Percentiles rank a stretch among this genome's conserved stretches.
phyloP scores from a whole-genome alignment of 1,139 yeast species.

The Arxiozyma heterogenica region DNA sequence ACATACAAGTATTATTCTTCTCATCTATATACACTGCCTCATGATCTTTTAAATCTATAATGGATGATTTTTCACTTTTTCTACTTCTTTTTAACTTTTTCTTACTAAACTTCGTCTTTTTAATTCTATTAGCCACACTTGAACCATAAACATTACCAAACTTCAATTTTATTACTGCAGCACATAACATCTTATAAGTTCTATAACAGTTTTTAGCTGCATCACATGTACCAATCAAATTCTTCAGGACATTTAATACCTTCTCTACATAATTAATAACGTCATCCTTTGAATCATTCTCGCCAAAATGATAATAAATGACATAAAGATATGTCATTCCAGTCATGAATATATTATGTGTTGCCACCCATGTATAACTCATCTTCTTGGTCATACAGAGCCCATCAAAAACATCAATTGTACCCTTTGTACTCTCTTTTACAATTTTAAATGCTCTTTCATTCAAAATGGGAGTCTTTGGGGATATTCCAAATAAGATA shows the following conservation, averaged over 20 bases:
- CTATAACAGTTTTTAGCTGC: constrained; percentile 69
- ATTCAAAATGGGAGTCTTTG: constrained; percentile 50
- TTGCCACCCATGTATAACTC: constrained; percentile 91
- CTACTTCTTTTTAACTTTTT: neutral
- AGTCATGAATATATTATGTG: constrained; percentile 80
- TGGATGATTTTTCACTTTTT: neutral
- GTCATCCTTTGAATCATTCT: constrained; percentile 39
- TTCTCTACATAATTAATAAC: constrained; percentile 48
- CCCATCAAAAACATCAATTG: constrained; percentile 54
- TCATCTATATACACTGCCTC: neutral
- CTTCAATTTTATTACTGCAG: constrained; percentile 59
- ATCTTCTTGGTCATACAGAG: constrained; percentile 48
- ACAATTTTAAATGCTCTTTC: constrained; percentile 47
- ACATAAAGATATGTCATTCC: constrained; percentile 78
- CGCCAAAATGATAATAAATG: constrained; percentile 59
- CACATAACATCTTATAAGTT: constrained; percentile 60
- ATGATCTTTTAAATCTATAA: neutral
- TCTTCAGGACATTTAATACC: constrained; percentile 52
- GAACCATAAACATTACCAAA: constrained; percentile 16
- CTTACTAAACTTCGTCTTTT: constrained; percentile 4
- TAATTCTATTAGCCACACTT: neutral
- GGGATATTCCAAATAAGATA: constrained; percentile 68
- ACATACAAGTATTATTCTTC: neutral
- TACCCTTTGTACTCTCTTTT: constrained; percentile 56
- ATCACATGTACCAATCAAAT: constrained; percentile 62